Evolutionary conservation across 129 eudicot genomes (phyloP).

Genomic region (Scalesia atractyloides): DNA sequence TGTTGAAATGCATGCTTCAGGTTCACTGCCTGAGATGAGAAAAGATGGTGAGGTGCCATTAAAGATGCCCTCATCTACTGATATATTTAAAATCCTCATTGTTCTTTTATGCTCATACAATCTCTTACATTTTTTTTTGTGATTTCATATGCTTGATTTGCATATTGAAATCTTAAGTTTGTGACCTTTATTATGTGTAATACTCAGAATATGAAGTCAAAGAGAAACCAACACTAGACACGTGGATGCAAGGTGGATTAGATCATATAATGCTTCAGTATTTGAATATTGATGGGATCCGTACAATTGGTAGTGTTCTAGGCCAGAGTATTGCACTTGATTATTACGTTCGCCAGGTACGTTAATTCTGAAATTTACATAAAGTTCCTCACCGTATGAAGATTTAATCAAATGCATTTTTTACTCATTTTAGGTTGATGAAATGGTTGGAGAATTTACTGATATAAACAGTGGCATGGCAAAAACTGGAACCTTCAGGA

Average conservation of each 20-base stretch:
- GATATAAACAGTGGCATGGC: conserved; percentile 94
- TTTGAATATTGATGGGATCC: conserved; percentile 78
- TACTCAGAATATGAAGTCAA: conserved; percentile 80
- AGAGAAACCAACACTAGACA: conserved; percentile 71
- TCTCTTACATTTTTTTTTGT: neutral
- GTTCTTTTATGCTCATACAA: conserved; percentile 5
- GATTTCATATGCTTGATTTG: conserved; percentile 12
- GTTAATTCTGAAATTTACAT: conserved; percentile 14
- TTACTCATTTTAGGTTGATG: conserved; percentile 65
- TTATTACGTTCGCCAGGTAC: conserved; percentile 91
- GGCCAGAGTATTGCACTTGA: conserved; percentile 99
- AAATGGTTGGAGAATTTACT: conserved; percentile 91
- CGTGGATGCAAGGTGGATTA: conserved; percentile 97
- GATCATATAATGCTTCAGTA: conserved; percentile 86
- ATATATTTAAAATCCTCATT: neutral
- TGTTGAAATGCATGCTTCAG: conserved; percentile 79
- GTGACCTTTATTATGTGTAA: conserved; percentile 10
- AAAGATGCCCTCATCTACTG: conserved; percentile 30
- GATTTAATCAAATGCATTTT: neutral
- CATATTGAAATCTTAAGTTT: conserved; percentile 14
- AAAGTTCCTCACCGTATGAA: conserved; percentile 1
- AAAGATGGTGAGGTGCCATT: conserved; percentile 70
- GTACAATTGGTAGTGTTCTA: conserved; percentile 90
- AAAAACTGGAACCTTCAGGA: conserved; percentile 88
- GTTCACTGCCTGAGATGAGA: conserved; percentile 86